These are phyloP conservation scores for Acanthochlamys bracteata DNA, from an alignment of 106 monocot genomes.

Conservation along the genomic window DNA sequence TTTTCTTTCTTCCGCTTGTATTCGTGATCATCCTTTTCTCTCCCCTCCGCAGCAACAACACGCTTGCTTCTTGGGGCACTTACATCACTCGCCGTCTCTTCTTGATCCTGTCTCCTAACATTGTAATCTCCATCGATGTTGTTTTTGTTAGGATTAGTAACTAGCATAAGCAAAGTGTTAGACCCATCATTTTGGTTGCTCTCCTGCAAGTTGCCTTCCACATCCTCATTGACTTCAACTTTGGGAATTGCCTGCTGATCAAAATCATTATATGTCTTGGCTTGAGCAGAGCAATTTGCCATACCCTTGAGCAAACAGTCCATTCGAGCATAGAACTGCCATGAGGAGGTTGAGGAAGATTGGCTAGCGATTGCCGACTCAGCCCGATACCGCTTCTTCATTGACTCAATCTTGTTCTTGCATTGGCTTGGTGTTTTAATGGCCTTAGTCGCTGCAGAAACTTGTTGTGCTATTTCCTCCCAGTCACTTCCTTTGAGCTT, in stretches of 20 bases:
- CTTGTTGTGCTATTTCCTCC: constrained; percentile 64
- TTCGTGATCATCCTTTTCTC: not conserved
- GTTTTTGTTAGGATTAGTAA: not conserved
- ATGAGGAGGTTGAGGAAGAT: constrained; percentile 24
- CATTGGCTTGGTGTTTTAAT: constrained; percentile 69
- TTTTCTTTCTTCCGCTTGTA: constrained; percentile 25
- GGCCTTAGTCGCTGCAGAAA: constrained; percentile 33
- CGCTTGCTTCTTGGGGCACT: constrained; percentile 15
- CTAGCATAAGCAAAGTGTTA: constrained; percentile 21
- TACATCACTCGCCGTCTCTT: constrained; percentile 13
- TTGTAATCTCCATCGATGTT: constrained; percentile 4
- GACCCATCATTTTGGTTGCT: constrained; percentile 29
- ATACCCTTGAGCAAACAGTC: constrained; percentile 38
- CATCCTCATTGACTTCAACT: constrained; percentile 21
- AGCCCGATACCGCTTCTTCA: constrained; percentile 80
- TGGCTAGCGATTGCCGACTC: constrained; percentile 27
- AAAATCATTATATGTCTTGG: constrained; percentile 6
- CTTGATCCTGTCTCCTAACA: constrained; percentile 17
- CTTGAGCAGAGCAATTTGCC: constrained; percentile 3
- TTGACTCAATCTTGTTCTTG: constrained; percentile 95
- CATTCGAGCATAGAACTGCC: constrained; percentile 60
- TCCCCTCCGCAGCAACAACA: not conserved
- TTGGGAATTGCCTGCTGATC: constrained; percentile 5
- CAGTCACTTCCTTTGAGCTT: constrained; percentile 83
- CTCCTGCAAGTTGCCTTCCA: constrained; percentile 12